phyloP scores from a whole-genome alignment of 2,329 filamentous ascomycete genomes.

The Aplosporella prunicola region DNA sequence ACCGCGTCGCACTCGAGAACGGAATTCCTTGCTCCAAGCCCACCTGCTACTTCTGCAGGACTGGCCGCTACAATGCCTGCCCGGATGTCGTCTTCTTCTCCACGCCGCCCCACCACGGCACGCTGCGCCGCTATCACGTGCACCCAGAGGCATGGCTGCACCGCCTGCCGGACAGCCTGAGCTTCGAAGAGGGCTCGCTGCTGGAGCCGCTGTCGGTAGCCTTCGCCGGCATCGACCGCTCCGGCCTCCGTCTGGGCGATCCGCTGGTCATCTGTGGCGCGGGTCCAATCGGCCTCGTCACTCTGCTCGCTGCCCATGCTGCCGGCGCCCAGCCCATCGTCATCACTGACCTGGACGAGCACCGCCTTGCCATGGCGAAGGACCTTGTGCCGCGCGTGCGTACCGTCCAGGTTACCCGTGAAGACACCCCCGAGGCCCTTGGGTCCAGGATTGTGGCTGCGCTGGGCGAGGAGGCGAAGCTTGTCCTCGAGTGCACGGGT shows the following conservation, averaged over 20 bases:
- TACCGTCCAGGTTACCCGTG: conserved; percentile 21
- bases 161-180: conserved; percentile 50
- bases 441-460: conserved; percentile 15
- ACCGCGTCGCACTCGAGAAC: conserved; percentile 90
- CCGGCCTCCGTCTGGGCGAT: conserved; percentile 36
- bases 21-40: conserved; percentile 69
- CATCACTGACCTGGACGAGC: conserved; percentile 51
- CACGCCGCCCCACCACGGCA: conserved; percentile 60
- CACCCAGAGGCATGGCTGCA: conserved; percentile 88
- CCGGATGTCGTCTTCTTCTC: conserved; percentile 55
- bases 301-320: conserved; percentile 47
- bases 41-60: conserved; percentile 47
- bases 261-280: conserved; percentile 51
- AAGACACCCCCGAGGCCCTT: conserved; percentile 20
- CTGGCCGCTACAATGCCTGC: conserved; percentile 54
- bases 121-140: conserved; percentile 57
- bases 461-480: conserved; percentile 45
- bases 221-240: conserved; percentile 49
- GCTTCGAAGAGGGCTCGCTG: conserved; percentile 47
- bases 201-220: conserved; percentile 53
- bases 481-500: conserved; percentile 68
- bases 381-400: conserved; percentile 37
- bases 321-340: conserved; percentile 46
- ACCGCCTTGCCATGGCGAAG: conserved; percentile 43
- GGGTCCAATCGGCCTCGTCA: conserved; percentile 50